A percentile compares a stretch with the other conserved stretches of the same genome.
phyloP scores from a whole-genome alignment of 441 rosid genomes.

The Pelargonium citronellum region DNA sequence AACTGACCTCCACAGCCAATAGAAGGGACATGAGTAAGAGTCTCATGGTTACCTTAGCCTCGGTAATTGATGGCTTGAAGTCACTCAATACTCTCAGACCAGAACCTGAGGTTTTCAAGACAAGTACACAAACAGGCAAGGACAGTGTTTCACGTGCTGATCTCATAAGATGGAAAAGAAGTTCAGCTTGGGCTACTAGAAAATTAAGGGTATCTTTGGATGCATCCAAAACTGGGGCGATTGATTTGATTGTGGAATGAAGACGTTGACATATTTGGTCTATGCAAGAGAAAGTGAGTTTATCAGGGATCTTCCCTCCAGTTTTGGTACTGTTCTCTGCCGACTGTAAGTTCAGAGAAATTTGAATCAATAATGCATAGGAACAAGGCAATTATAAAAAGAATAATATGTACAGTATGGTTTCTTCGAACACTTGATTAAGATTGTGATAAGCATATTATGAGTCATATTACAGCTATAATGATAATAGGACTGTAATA shows the following conservation, averaged over 20 bases:
- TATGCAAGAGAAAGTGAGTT: slow-evolving; percentile 48
- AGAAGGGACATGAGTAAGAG: slow-evolving; percentile 61
- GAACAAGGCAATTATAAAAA: slow-evolving; percentile 13
- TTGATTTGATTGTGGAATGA: slow-evolving; percentile 35
- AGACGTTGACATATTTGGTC: slow-evolving; percentile 40
- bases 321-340: slow-evolving; percentile 33
- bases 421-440: neutral
- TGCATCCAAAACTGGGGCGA: slow-evolving; percentile 43
- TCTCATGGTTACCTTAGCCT: slow-evolving; percentile 45
- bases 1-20: slow-evolving; percentile 41
- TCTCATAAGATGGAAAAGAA: slow-evolving; percentile 59
- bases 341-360: slow-evolving; percentile 37
- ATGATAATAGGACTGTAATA: neutral
- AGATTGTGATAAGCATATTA: neutral
- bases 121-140: slow-evolving; percentile 39
- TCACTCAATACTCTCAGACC: slow-evolving; percentile 57
- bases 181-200: slow-evolving; percentile 61
- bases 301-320: slow-evolving; percentile 41
- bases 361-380: slow-evolving; percentile 10
- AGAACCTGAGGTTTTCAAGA: slow-evolving; percentile 55
- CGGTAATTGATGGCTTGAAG: slow-evolving; percentile 37
- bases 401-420: neutral
- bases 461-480: neutral
- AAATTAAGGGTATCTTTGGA: slow-evolving; percentile 47
- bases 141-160: slow-evolving; percentile 37